phyloP scores from a whole-genome alignment of 495 filamentous ascomycete genomes.

The Aspergillus indologenus region DNA sequence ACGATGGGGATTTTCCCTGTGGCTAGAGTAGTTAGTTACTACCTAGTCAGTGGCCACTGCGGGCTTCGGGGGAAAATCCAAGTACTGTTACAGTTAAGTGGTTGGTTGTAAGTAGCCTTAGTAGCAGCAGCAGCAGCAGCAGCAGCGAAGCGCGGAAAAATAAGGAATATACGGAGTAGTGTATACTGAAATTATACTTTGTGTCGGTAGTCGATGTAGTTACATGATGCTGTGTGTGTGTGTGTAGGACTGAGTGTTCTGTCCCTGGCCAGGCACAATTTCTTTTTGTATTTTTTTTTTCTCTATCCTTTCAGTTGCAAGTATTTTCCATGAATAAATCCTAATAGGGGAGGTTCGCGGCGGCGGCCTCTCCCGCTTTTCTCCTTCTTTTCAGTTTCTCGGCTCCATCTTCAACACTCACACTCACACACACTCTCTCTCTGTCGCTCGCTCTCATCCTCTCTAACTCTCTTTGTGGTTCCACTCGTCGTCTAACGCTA shows the following conservation, averaged over 20 bases:
- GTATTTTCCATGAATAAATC: neutral
- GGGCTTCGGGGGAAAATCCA: conserved; percentile 10
- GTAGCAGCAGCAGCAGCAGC: neutral
- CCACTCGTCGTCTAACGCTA: conserved; percentile 17
- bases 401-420: neutral
- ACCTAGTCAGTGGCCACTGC: conserved; percentile 22
- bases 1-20: neutral
- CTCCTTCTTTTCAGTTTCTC: conserved; percentile 5
- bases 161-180: too few relatives aligned
- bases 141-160: neutral
- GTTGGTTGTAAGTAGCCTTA: neutral
- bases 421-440: too few relatives aligned
- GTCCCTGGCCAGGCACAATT: neutral
- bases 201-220: too few relatives aligned
- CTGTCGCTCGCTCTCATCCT: conserved; percentile 7
- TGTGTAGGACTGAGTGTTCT: too few relatives aligned
- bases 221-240: too few relatives aligned
- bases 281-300: too few relatives aligned
- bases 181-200: too few relatives aligned
- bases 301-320: neutral
- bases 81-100: conserved; percentile 5
- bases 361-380: conserved; percentile 12
- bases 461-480: neutral
- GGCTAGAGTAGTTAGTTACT: too few relatives aligned
- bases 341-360: conserved; percentile 6